A percentile compares a stretch with the other conserved stretches of the same genome.
Evolutionary conservation across 2,329 filamentous ascomycete species (phyloP).

Genomic region (Colletotrichum sp.): DNA sequence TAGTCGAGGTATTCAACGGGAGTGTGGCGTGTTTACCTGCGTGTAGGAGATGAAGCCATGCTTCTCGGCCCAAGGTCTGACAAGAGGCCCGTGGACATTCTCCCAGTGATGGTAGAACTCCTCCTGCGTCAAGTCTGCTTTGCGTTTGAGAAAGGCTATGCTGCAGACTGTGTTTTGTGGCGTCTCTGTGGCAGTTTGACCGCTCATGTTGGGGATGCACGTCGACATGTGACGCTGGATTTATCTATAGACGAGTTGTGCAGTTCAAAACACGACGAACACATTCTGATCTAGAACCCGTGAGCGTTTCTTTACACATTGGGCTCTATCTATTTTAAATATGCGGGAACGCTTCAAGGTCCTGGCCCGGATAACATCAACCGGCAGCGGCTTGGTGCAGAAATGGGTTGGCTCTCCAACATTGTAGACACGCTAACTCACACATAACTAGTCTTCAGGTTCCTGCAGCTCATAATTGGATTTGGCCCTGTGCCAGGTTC

Average conservation of each 20-base stretch:
- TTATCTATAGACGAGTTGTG: neutral
- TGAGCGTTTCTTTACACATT: neutral
- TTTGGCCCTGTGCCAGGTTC: neutral
- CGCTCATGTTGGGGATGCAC: neutral
- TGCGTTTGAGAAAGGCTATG: slow-evolving; percentile 30
- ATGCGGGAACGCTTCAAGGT: neutral
- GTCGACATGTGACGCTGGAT: neutral
- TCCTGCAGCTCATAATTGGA: neutral
- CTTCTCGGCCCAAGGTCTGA: slow-evolving; percentile 37
- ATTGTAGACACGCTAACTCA: neutral
- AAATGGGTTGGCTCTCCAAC: neutral
- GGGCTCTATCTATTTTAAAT: too few species aligned
- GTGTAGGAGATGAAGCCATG: slow-evolving; percentile 36
- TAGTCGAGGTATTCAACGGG: neutral
- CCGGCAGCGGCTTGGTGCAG: neutral
- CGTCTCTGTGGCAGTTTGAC: neutral
- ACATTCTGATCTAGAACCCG: neutral
- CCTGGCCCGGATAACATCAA: neutral
- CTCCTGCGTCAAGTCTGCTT: slow-evolving; percentile 29
- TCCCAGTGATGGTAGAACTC: slow-evolving; percentile 40
- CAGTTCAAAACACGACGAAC: neutral
- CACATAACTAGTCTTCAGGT: neutral
- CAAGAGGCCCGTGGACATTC: slow-evolving; percentile 34
- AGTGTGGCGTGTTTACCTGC: slow-evolving; percentile 25
- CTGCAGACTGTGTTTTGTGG: slow-evolving; percentile 3